A percentile compares a stretch with the other conserved stretches of the same genome.
These are phyloP conservation scores for Teratosphaeriaceae sp. DNA, from an alignment of 2,329 filamentous ascomycete species.

Conservation along the genomic window DNA sequence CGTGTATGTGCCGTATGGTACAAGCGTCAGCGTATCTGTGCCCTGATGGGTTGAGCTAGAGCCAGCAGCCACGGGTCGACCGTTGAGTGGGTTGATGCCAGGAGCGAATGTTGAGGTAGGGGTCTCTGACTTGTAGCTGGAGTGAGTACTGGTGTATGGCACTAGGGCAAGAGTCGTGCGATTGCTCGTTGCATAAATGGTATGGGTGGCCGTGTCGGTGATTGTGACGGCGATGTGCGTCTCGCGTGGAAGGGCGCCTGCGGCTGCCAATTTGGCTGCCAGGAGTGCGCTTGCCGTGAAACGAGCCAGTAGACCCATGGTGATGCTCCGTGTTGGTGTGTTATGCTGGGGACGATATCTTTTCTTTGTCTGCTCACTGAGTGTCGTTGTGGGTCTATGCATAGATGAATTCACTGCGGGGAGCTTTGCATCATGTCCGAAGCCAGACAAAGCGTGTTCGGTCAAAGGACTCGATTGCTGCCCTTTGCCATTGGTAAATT, in stretches of 20 bases:
- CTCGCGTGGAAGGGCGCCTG: constrained; percentile 6
- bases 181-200: not conserved
- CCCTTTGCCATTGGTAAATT: no score
- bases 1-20: constrained; percentile 2
- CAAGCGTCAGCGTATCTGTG: not conserved
- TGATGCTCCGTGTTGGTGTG: no score
- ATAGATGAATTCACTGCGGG: no score
- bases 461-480: no score
- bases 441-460: no score
- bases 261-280: constrained; percentile 6
- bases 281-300: constrained; percentile 7
- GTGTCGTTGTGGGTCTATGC: no score
- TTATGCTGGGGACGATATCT: no score
- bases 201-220: constrained; percentile 5
- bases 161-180: not conserved
- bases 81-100: constrained; percentile 9
- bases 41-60: not conserved
- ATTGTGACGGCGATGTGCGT: constrained; percentile 3
- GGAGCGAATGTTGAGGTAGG: constrained; percentile 1
- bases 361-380: no score
- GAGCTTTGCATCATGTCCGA: no score
- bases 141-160: constrained; percentile 1
- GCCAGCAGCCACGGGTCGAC: not conserved
- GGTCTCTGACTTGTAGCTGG: not conserved
- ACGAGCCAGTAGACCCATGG: constrained; percentile 2